phyloP scores from a whole-genome alignment of 495 filamentous ascomycete species.

The Hyaloscypha bicolor region DNA sequence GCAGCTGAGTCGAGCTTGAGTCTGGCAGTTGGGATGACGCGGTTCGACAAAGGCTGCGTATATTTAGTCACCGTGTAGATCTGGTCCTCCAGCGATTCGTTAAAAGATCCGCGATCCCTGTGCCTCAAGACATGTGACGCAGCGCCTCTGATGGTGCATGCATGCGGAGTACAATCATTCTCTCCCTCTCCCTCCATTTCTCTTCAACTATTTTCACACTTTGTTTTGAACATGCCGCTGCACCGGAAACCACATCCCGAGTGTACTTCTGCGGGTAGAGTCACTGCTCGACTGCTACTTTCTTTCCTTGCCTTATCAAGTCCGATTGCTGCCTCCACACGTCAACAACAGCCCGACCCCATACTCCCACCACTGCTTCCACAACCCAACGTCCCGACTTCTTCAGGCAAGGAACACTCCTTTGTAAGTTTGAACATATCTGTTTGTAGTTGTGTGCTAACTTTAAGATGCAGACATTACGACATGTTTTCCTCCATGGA shows the following conservation, averaged over 20 bases:
- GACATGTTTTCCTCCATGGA: conserved; percentile 91
- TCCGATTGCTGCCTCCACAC: conserved; percentile 27
- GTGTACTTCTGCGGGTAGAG: conserved; percentile 55
- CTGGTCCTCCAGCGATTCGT: no score
- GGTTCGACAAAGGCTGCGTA: not conserved
- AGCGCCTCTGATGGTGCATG: not conserved
- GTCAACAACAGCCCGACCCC: conserved; percentile 27
- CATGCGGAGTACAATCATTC: conserved; percentile 1
- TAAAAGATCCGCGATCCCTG: no score
- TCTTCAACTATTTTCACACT: conserved; percentile 6
- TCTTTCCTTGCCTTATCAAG: conserved; percentile 47
- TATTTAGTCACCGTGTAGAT: no score
- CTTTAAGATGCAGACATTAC: conserved; percentile 61
- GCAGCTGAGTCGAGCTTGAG: not conserved
- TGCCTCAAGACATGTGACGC: not conserved
- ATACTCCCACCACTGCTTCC: conserved; percentile 25
- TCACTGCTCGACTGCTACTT: conserved; percentile 61
- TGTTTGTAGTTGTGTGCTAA: conserved; percentile 23
- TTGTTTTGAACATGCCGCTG: conserved; percentile 22
- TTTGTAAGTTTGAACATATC: conserved; percentile 15
- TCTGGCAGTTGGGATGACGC: not conserved
- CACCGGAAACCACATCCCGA: conserved; percentile 15
- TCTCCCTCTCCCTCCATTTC: conserved; percentile 4
- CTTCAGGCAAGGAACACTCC: conserved; percentile 44
- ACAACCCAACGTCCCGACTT: conserved; percentile 28